Conservation (phyloP, 2,329 filamentous ascomycete species). For the Nectriaceae sp. region DNA sequence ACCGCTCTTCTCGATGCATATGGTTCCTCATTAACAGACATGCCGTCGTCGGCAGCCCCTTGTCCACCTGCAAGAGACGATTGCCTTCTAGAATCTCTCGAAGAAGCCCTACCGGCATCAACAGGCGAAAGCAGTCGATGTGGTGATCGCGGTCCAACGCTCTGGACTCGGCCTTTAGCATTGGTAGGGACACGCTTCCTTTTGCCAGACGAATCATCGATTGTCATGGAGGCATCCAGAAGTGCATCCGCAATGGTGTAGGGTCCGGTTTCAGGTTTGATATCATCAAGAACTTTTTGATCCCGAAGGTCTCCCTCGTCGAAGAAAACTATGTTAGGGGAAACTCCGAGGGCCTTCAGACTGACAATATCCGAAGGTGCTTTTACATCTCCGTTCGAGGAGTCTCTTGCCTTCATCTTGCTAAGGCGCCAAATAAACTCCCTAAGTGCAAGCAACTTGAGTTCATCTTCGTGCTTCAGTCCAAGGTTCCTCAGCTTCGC, state of each 20-base stretch:
- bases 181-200: constrained; percentile 55
- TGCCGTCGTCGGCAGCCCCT: constrained; percentile 35
- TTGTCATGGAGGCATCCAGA: constrained; percentile 86
- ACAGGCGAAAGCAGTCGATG: constrained; percentile 35
- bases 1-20: constrained; percentile 49
- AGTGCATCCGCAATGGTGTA: constrained; percentile 90
- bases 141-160: constrained; percentile 33
- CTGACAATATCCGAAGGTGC: constrained; percentile 56
- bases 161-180: constrained; percentile 44
- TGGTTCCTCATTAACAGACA: constrained; percentile 41
- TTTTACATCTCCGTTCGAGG: constrained; percentile 36
- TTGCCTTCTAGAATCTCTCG: constrained; percentile 41
- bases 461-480: constrained; percentile 79
- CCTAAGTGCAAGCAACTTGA: constrained; percentile 80
- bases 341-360: constrained; percentile 74
- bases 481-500: constrained; percentile 81
- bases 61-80: constrained; percentile 33
- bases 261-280: constrained; percentile 42
- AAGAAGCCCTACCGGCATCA: constrained; percentile 31
- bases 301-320: constrained; percentile 68
- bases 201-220: constrained; percentile 66
- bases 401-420: constrained; percentile 64
- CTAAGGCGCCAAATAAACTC: constrained; percentile 92
- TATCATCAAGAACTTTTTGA: constrained; percentile 33
- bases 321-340: constrained; percentile 89